Evolutionary conservation across 2,329 filamentous ascomycete species (phyloP).

Genomic region (Corniculantispora saksenae): DNA sequence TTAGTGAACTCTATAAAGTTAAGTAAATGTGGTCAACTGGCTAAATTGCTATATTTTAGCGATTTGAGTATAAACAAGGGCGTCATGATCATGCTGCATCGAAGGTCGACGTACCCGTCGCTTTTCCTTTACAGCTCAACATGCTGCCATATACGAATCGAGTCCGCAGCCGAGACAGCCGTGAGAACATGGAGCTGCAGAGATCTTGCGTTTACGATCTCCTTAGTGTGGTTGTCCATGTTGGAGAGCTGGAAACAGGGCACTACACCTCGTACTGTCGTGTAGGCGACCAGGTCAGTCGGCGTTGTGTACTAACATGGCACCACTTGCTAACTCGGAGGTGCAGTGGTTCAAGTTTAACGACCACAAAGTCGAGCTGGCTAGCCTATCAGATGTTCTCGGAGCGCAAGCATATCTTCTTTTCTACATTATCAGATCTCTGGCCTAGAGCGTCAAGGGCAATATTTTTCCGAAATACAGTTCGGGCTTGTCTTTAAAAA

Average conservation of each 20-base stretch:
- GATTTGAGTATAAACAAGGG: slow-evolving; percentile 73
- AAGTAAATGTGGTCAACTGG: background rate
- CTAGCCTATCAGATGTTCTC: slow-evolving; percentile 81
- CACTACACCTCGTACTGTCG: slow-evolving; percentile 91
- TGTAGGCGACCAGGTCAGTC: slow-evolving; percentile 65
- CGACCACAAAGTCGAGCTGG: slow-evolving; percentile 87
- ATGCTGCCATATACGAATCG: slow-evolving; percentile 86
- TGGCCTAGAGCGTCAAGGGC: slow-evolving; percentile 40
- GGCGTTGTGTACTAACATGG: background rate
- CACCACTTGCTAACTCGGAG: slow-evolving; percentile 21
- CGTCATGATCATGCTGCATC: slow-evolving; percentile 68
- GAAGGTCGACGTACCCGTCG: slow-evolving; percentile 85
- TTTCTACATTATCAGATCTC: slow-evolving; percentile 75
- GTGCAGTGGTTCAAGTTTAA: slow-evolving; percentile 90
- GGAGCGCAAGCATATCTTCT: slow-evolving; percentile 85
- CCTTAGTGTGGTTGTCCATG: slow-evolving; percentile 86
- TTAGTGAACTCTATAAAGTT: slow-evolving; percentile 36
- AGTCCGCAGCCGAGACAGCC: slow-evolving; percentile 51
- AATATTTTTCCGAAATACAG: background rate
- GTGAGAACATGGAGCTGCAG: slow-evolving; percentile 58
- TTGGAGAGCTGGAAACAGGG: slow-evolving; percentile 88
- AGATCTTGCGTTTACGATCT: slow-evolving; percentile 81
- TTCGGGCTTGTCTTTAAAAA: background rate
- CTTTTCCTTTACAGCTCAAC: slow-evolving; percentile 84
- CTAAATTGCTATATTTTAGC: slow-evolving; percentile 34